A percentile compares a stretch with the other conserved stretches of the same genome.
These are phyloP conservation scores for Solanum neorickii DNA, from an alignment of 257 asterid genomes.

Conservation along the genomic window DNA sequence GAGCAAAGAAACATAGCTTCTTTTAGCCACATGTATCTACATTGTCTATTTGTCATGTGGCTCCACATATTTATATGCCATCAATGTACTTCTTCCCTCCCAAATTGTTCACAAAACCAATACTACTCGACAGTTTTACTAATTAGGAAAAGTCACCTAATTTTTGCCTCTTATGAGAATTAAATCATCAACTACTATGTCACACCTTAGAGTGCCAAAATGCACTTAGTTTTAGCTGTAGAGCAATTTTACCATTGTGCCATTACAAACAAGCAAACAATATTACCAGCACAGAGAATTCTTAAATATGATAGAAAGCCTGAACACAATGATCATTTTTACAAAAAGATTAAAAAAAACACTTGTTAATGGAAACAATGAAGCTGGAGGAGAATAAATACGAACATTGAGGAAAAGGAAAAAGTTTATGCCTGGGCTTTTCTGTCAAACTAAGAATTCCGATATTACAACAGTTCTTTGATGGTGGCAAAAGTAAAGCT, in stretches of 20 bases:
- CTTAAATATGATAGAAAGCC: background rate
- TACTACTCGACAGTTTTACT: background rate
- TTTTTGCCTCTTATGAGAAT: background rate
- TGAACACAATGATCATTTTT: background rate
- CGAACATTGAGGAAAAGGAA: background rate
- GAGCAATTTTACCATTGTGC: background rate
- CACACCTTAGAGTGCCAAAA: background rate
- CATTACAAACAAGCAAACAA: background rate
- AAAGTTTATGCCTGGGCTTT: background rate
- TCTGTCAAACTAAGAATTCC: background rate
- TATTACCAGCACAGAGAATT: background rate
- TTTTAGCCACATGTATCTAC: background rate
- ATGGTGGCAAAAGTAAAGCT: background rate
- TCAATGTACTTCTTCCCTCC: background rate
- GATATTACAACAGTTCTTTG: background rate
- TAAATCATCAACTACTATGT: background rate
- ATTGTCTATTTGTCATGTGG: background rate
- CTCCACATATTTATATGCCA: background rate
- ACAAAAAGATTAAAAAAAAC: background rate
- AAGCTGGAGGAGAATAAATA: background rate
- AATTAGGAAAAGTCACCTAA: background rate
- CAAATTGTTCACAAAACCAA: background rate
- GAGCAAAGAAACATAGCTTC: background rate
- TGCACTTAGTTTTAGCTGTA: background rate
- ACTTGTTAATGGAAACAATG: background rate